Conservation (phyloP, 179 eudicot genomes). For the Nepenthes alata region DNA sequence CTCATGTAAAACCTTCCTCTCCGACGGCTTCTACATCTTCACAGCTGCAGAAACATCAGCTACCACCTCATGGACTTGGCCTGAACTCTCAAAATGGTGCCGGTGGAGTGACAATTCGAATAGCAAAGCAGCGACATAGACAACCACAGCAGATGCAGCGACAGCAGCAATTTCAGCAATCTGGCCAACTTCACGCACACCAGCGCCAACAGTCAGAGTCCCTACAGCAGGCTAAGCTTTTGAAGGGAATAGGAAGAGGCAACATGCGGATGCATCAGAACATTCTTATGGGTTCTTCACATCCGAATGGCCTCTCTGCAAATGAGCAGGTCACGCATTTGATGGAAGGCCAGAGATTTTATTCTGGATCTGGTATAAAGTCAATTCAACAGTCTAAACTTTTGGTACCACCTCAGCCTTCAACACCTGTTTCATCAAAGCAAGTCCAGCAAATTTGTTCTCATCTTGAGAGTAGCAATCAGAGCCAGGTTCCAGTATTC, state of each 20-base stretch:
- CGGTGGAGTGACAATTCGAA: conserved; percentile 36
- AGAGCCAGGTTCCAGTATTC: conserved; percentile 21
- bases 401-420: conserved; percentile 23
- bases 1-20: conserved; percentile 33
- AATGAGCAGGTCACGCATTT: conserved; percentile 32
- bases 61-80: conserved; percentile 39
- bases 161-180: conserved; percentile 38
- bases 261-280: conserved; percentile 49
- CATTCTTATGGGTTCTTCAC: conserved; percentile 34
- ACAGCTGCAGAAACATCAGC: conserved; percentile 50
- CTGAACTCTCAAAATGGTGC: conserved; percentile 39
- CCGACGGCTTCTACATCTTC: conserved; percentile 30
- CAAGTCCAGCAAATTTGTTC: conserved; percentile 23
- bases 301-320: conserved; percentile 44
- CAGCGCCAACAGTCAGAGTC: conserved; percentile 47
- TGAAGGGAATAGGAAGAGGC: conserved; percentile 65
- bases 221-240: conserved; percentile 55
- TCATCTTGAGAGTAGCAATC: conserved; percentile 22
- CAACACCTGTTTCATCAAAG: conserved; percentile 20
- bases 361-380: conserved; percentile 29
- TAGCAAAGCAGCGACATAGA: conserved; percentile 50
- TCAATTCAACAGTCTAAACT: conserved; percentile 35
- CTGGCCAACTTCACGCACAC: conserved; percentile 66
- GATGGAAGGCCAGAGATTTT: conserved; percentile 40
- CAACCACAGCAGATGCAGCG: conserved; percentile 32